Evolutionary conservation across 495 filamentous ascomycete species (phyloP).

Genomic region (Hypomontagnella submonticulosa): DNA sequence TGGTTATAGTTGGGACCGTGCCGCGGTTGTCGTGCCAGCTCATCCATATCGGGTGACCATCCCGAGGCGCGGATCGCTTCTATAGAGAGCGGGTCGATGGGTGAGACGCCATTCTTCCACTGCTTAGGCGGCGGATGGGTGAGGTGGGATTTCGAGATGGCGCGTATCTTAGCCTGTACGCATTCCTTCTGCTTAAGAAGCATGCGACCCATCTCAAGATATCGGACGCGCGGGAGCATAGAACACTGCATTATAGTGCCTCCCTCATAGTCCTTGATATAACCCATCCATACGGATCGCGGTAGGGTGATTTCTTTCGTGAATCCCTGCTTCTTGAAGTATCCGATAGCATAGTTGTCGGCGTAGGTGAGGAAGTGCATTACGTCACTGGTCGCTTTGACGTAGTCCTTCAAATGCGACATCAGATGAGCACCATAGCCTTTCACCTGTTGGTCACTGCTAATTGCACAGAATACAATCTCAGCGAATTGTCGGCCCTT

Average conservation of each 20-base stretch:
- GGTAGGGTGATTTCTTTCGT: constrained; percentile 98
- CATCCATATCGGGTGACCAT: constrained; percentile 98
- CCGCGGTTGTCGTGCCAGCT: constrained; percentile 93
- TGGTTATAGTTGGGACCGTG: constrained; percentile 97
- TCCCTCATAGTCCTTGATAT: constrained; percentile 99
- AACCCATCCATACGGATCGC: constrained; percentile 95
- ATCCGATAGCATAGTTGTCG: constrained; percentile 98
- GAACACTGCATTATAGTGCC: constrained; percentile 99
- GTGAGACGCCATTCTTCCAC: constrained; percentile 77
- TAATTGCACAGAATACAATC: constrained; percentile 98
- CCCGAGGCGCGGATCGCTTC: constrained; percentile 87
- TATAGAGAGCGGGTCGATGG: constrained; percentile 84
- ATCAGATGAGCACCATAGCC: constrained; percentile 98
- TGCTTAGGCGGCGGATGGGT: constrained; percentile 85
- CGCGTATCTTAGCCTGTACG: constrained; percentile 92
- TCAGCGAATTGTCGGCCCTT: constrained; percentile 93
- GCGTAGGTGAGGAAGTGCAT: constrained; percentile 99
- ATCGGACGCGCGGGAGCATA: constrained; percentile 95
- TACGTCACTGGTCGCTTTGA: constrained; percentile 94
- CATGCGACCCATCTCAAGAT: constrained; percentile 94
- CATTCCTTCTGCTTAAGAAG: constrained; percentile 96
- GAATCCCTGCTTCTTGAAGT: constrained; percentile 99
- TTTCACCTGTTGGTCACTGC: constrained; percentile 97
- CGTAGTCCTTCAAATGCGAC: constrained; percentile 98
- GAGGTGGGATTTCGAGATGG: constrained; percentile 87